These are phyloP conservation scores for Falciphora oryzae DNA, from an alignment of 2,329 filamentous ascomycete genomes.

Conservation along the genomic window DNA sequence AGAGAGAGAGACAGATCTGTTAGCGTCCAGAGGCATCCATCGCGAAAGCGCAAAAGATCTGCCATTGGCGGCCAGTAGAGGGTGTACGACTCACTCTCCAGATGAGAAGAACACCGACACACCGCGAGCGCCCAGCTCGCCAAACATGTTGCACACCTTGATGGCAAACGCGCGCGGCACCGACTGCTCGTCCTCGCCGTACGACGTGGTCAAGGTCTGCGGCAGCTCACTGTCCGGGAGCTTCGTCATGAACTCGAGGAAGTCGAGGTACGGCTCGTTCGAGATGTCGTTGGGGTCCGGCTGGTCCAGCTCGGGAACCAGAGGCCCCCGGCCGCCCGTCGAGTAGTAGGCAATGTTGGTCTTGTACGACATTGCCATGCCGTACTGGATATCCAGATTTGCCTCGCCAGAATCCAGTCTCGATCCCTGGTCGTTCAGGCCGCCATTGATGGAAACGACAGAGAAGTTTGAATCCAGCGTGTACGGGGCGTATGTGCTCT, in stretches of 20 bases:
- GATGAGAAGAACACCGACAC: constrained; percentile 44
- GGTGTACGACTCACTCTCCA: constrained; percentile 32
- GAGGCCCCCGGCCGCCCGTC: constrained; percentile 35
- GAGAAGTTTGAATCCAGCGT: constrained; percentile 20
- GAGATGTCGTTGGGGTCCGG: constrained; percentile 28
- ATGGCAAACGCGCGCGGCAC: constrained; percentile 45
- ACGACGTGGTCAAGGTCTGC: constrained; percentile 53
- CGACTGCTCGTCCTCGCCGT: constrained; percentile 51
- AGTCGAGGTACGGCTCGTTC: constrained; percentile 54
- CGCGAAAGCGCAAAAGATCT: background rate
- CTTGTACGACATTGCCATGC: constrained; percentile 37
- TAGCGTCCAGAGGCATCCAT: background rate
- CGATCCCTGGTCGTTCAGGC: constrained; percentile 35
- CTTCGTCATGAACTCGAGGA: constrained; percentile 43
- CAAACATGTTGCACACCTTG: constrained; percentile 47
- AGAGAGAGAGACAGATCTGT: background rate
- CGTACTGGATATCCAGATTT: constrained; percentile 42
- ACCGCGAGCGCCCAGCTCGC: constrained; percentile 45
- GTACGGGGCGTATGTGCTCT: constrained; percentile 11
- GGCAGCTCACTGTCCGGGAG: constrained; percentile 40
- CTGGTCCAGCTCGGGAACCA: constrained; percentile 21
- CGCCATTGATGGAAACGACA: constrained; percentile 37
- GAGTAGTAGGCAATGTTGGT: constrained; percentile 38
- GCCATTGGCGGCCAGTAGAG: background rate
- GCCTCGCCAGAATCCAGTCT: constrained; percentile 33